Evolutionary conservation across 257 asterid species (phyloP).

Genomic region (Cordia subcordata): DNA sequence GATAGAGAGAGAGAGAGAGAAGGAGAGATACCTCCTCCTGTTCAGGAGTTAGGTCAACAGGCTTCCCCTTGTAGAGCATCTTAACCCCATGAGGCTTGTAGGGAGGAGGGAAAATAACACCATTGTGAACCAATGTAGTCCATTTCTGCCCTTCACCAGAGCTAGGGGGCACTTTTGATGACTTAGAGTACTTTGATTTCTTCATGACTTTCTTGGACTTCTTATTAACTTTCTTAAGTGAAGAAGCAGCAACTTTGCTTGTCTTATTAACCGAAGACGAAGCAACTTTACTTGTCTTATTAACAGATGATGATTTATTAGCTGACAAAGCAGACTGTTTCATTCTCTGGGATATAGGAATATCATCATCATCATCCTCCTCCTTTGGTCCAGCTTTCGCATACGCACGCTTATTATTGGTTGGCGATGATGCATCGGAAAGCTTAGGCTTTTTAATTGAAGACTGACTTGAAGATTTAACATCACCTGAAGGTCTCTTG

Average conservation of each 20-base stretch:
- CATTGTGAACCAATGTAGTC: slow-evolving; percentile 90
- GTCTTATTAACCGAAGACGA: slow-evolving; percentile 63
- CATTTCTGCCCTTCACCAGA: slow-evolving; percentile 99
- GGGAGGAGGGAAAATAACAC: slow-evolving; percentile 94
- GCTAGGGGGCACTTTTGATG: slow-evolving; percentile 77
- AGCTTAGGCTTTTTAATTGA: slow-evolving; percentile 62
- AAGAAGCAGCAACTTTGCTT: slow-evolving; percentile 40
- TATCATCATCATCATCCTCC: slow-evolving; percentile 67
- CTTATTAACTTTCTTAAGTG: slow-evolving; percentile 38
- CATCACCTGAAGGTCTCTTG: slow-evolving; percentile 57
- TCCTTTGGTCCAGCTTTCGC: slow-evolving; percentile 51
- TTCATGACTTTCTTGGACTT: slow-evolving; percentile 54
- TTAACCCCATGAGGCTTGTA: slow-evolving; percentile 93
- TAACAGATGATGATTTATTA: slow-evolving; percentile 43
- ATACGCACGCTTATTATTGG: slow-evolving; percentile 34
- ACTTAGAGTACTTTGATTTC: slow-evolving; percentile 56
- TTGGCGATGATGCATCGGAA: slow-evolving; percentile 30
- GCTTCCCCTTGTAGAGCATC: slow-evolving; percentile 87
- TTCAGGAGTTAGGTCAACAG: slow-evolving; percentile 69
- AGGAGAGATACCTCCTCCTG: slow-evolving; percentile 93
- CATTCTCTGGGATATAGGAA: slow-evolving; percentile 69
- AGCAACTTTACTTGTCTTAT: slow-evolving; percentile 68
- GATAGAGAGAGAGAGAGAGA: slow-evolving; percentile 18
- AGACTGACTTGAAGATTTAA: slow-evolving; percentile 40
- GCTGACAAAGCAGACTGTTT: slow-evolving; percentile 55